Evolutionary conservation across 352 stramenopile genomes (phyloP).

Genomic region (Phytophthora crassamura): DNA sequence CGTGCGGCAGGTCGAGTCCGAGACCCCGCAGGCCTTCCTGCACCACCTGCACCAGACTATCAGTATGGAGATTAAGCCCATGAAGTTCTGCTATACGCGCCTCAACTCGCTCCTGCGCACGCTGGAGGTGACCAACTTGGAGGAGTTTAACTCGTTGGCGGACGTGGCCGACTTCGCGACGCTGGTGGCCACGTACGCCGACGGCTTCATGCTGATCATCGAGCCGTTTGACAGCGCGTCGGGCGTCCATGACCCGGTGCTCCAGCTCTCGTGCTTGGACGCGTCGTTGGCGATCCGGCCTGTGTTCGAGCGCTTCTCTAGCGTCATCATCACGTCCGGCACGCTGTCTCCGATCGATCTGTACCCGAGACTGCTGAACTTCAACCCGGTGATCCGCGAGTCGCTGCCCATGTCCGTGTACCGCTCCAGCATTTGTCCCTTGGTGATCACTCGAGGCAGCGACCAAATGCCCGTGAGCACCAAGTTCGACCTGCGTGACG

Average conservation of each 20-base stretch:
- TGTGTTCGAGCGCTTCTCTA: slow-evolving; percentile 97
- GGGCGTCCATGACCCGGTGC: slow-evolving; percentile 82
- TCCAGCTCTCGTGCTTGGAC: slow-evolving; percentile 97
- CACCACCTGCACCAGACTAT: slow-evolving; percentile 95
- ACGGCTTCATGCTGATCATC: slow-evolving; percentile 99
- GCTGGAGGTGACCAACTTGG: slow-evolving; percentile 97
- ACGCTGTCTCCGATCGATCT: slow-evolving; percentile 99
- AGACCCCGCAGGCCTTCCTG: slow-evolving; percentile 97
- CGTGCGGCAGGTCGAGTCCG: slow-evolving; percentile 93
- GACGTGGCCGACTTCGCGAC: slow-evolving; percentile 98
- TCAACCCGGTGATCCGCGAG: slow-evolving; percentile 95
- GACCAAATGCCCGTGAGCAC: slow-evolving; percentile 98
- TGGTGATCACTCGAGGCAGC: slow-evolving; percentile 97
- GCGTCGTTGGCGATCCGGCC: slow-evolving; percentile 98
- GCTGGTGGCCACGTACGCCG: slow-evolving; percentile 96
- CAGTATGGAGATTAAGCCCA: slow-evolving; percentile 95
- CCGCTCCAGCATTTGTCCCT: slow-evolving; percentile 96
- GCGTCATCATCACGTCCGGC: slow-evolving; percentile 91
- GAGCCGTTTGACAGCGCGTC: slow-evolving; percentile 91
- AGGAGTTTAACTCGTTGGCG: slow-evolving; percentile 96
- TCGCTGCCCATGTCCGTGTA: slow-evolving; percentile 99
- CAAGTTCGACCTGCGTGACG: slow-evolving; percentile 90
- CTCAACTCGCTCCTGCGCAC: slow-evolving; percentile 96
- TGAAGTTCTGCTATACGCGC: slow-evolving; percentile 98
- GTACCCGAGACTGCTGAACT: slow-evolving; percentile 98